These are phyloP conservation scores for Fusarium sterilihyphosum DNA, from an alignment of 2,329 filamentous ascomycete genomes.

Conservation along the genomic window DNA sequence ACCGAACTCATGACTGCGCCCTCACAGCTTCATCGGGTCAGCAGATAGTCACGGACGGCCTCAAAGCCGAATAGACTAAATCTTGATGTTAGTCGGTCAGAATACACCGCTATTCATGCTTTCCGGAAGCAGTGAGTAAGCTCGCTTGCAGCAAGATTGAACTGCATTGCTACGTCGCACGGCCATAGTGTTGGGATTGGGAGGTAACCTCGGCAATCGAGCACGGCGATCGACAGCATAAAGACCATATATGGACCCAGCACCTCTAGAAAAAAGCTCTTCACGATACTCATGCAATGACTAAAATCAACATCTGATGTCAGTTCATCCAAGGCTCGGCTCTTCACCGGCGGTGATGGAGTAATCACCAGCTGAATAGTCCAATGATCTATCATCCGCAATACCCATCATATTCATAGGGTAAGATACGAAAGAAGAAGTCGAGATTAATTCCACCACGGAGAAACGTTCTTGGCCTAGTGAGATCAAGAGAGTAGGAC, in stretches of 20 bases:
- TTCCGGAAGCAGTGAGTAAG: neutral
- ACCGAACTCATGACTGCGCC: neutral
- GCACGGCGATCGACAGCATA: neutral
- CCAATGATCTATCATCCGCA: too few species aligned
- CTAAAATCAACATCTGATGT: neutral
- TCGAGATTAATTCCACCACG: neutral
- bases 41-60: neutral
- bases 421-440: neutral
- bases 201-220: neutral
- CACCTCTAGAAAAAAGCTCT: too few species aligned
- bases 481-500: neutral
- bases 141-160: neutral
- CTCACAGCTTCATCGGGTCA: neutral
- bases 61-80: neutral
- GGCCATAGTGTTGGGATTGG: neutral
- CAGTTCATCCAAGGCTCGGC: neutral
- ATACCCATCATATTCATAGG: fast-evolving
- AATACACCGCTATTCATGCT: neutral
- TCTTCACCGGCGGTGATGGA: neutral
- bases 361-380: neutral
- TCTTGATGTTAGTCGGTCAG: neutral
- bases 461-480: neutral
- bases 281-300: neutral
- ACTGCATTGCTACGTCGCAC: neutral
- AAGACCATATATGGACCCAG: neutral